phyloP scores from a whole-genome alignment of 306 rosid species.

The Ochetophila trinervis region DNA sequence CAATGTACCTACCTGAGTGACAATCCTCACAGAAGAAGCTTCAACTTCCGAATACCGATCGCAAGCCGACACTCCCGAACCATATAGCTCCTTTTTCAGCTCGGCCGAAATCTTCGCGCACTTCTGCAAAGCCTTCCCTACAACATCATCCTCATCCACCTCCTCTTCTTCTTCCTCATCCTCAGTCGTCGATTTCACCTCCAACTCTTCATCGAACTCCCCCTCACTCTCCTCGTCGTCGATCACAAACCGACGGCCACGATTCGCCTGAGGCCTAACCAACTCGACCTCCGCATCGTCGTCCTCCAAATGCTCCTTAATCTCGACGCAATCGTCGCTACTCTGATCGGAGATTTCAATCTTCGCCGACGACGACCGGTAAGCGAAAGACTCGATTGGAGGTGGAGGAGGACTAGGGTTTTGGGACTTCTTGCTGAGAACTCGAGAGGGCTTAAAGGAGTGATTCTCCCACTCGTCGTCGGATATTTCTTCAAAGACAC shows the following conservation, averaged over 20 bases:
- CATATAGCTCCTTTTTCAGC: constrained; percentile 68
- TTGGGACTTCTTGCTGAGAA: constrained; percentile 27
- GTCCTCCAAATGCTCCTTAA: constrained; percentile 51
- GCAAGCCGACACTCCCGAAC: constrained; percentile 58
- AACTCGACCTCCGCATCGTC: constrained; percentile 41
- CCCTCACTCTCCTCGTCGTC: constrained; percentile 67
- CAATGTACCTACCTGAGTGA: constrained; percentile 60
- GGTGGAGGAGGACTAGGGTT: constrained; percentile 60
- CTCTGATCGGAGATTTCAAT: constrained; percentile 19
- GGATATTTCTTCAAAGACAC: constrained; percentile 76
- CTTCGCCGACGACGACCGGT: constrained; percentile 17
- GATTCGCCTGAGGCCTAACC: constrained; percentile 22
- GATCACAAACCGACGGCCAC: constrained; percentile 68
- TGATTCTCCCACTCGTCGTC: constrained; percentile 94
- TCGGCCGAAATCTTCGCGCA: constrained; percentile 78
- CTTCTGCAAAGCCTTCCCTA: constrained; percentile 84
- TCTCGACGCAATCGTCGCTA: constrained; percentile 47
- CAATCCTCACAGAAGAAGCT: constrained; percentile 75
- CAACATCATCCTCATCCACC: constrained; percentile 53
- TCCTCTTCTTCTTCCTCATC: constrained; percentile 38
- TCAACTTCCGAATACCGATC: constrained; percentile 81
- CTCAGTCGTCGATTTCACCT: constrained; percentile 44
- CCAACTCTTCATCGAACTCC: constrained; percentile 40
- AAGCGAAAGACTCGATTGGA: constrained; percentile 77
- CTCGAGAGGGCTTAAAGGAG: constrained; percentile 82